Evolutionary conservation across 176 grass and related monocot species (phyloP), one percentile per base, ranked within the genome.

Genomic region (Oropetium thomaeum): DNA sequence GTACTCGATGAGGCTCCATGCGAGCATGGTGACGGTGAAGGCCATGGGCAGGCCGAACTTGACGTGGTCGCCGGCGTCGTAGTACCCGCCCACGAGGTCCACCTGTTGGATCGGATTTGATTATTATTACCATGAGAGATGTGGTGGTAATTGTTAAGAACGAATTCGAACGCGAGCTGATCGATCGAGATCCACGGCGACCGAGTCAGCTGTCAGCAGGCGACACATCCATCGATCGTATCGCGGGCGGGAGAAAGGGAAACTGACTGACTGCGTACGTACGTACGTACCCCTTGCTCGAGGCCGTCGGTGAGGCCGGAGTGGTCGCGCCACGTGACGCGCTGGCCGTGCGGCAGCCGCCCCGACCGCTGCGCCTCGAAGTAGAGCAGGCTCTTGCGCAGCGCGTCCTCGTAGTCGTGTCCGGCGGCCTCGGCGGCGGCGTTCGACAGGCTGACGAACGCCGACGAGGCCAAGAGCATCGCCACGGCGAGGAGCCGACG

Each of bases 301-400:
- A 97, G 90, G 19, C 94, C 94, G 77, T 97, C 94, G 51, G 90
- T 91, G 83, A 97, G 85, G 62, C 94, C 94, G 5, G 94, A 97
- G 81, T 97, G 88, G 80, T 87, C 81, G 48, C 94, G 94, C 94
- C 94, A 93, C 0, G 81, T 23, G 11, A 97, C 86, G 39, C 94
- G 90, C 77, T 97, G 94, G 37, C 87, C 76, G 86, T 97, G 54
- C 31, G 94, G 94, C 20, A 97, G 80, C 20, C 81, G 90, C 17
- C 94, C 90, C 41, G 94, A 97, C 22, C 94, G 85, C 87, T 97
- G 94, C 47, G 88, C 90, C 86, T 97, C 94, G 74, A 93, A 97
- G 86, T 97, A 97, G 78, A 97, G 88, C 64, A 93, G 82, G 83
- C 94, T 97, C 88, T 87, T 97, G 6, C 77, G 77, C 59, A 97